Evolutionary conservation across 1,284 basidiomycete species (phyloP).

Genomic region (Amylostereum areolatum): DNA sequence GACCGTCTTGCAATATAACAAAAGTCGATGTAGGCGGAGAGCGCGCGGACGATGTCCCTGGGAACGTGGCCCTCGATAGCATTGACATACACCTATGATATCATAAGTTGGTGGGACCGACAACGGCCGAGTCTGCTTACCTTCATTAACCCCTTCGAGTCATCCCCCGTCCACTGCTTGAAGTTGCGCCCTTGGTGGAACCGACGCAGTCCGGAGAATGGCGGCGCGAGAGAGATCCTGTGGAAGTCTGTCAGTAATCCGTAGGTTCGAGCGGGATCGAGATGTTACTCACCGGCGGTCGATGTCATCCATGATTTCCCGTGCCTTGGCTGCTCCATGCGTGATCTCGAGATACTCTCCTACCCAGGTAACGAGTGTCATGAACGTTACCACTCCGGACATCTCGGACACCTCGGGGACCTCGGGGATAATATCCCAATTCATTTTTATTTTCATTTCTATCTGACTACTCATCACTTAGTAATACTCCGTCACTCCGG

Average conservation of each 20-base stretch:
- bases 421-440: no score
- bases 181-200: conserved; percentile 14
- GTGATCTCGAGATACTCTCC: conserved; percentile 19
- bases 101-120: no score
- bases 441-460: no score
- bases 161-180: conserved; percentile 14
- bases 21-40: conserved; percentile 15
- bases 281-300: conserved; percentile 20
- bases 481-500: no score
- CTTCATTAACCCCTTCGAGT: conserved; percentile 13
- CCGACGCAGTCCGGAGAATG: conserved; percentile 7
- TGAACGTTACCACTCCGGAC: no score
- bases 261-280: background rate
- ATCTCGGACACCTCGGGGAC: no score
- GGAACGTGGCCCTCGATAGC: conserved; percentile 15
- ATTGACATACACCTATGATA: conserved; percentile 19
- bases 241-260: background rate
- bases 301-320: conserved; percentile 23
- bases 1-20: conserved; percentile 15
- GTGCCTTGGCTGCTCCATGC: conserved; percentile 11
- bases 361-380: no score
- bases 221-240: conserved; percentile 7
- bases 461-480: no score
- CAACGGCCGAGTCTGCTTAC: no score
- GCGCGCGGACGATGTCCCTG: conserved; percentile 7